Base-by-base conservation (phyloP, 495 filamentous ascomycete genomes). In the Friedmanniomyces endolithicus region DNA sequence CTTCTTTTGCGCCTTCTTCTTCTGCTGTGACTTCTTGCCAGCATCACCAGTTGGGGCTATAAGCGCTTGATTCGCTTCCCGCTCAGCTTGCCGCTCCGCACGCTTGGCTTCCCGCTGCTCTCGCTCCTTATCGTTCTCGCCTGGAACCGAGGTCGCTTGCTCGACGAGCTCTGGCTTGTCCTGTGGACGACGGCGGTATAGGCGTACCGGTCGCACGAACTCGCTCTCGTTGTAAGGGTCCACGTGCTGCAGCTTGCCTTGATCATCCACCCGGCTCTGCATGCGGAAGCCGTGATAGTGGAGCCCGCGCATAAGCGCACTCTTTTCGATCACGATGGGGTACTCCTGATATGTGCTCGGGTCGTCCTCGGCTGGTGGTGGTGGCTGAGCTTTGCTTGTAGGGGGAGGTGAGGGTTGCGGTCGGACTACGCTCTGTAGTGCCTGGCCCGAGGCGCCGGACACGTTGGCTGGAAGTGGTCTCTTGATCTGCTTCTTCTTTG, bases 161-260 rank as follows among this genome's bases (percentile, higher is more conserved):
- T 62, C 59, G 9, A n/a, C 39, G 2, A 17, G 71, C 67, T 29
- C 66, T 53, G 9, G 80, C 75, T 40, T 82, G 79, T 51, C 84
- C 46, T 85, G 77, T n/a, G 90, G 89, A 65, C 95, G 88, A 9
- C 90, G 84, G 34, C 92, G 84, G 67, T 95, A 89, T 43, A 97
- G 70, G 17, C 87, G 78, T 17, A 98, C 85, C 0, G 92, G 92
- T 40, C 88, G 78, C 11, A 85, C 84, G 62, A 97, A 98, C 50
- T 94, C 80, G 1, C 82, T 74, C 58, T 86, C 79, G 64, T 95
- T 77, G 76, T 76, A 39, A 85, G 83, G 65, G 95, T 85, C 27
- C 23, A 59, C 48, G 4, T 41, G 16, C 7, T 43, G 17, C 11
- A 37, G 27, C 11, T 39, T 20, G 12, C 55, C 55, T 1, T 50